A percentile compares a stretch with the other conserved stretches of the same genome.
phyloP scores from a whole-genome alignment of 164 flowering plant genomes.

The Santalum album region DNA sequence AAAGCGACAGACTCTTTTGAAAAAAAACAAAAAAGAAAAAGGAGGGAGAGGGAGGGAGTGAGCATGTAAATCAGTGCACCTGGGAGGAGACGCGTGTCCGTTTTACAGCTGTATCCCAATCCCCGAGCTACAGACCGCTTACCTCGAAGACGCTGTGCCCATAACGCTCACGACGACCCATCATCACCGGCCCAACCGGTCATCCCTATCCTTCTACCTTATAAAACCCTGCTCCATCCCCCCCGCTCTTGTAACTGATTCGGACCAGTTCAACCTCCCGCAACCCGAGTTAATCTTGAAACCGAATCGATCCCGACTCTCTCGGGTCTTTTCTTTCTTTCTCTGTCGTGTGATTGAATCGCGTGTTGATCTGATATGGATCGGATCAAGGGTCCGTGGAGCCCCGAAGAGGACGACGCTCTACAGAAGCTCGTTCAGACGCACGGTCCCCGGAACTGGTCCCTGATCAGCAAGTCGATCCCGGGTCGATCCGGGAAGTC shows the following conservation, averaged over 20 bases:
- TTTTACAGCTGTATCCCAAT: constrained; percentile 44
- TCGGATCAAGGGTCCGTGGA: constrained; percentile 1
- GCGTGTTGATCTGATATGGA: too few relatives aligned
- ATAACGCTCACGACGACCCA: constrained; percentile 10
- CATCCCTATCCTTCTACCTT: constrained; percentile 13
- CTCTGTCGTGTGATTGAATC: too few relatives aligned
- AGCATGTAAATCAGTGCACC: constrained; percentile 25
- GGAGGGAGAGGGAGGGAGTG: constrained; percentile 5
- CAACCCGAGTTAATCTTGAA: not conserved
- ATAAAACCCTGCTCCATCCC: constrained; percentile 2
- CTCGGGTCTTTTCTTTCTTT: not conserved
- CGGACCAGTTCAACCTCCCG: not conserved
- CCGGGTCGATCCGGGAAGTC: constrained; percentile 1
- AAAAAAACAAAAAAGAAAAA: too few relatives aligned
- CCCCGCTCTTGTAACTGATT: not conserved
- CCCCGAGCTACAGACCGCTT: constrained; percentile 34
- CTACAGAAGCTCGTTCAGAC: not conserved
- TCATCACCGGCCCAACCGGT: constrained; percentile 25
- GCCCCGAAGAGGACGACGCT: constrained; percentile 1
- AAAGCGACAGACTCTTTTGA: not conserved
- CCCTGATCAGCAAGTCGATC: not conserved
- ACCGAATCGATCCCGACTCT: not conserved
- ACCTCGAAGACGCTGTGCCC: constrained; percentile 34
- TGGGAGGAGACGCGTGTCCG: not conserved
- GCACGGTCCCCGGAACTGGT: constrained; percentile 4